Evolutionary conservation across 805 yeast species (phyloP).

Genomic region (Cyberlindnera galapagoensis): DNA sequence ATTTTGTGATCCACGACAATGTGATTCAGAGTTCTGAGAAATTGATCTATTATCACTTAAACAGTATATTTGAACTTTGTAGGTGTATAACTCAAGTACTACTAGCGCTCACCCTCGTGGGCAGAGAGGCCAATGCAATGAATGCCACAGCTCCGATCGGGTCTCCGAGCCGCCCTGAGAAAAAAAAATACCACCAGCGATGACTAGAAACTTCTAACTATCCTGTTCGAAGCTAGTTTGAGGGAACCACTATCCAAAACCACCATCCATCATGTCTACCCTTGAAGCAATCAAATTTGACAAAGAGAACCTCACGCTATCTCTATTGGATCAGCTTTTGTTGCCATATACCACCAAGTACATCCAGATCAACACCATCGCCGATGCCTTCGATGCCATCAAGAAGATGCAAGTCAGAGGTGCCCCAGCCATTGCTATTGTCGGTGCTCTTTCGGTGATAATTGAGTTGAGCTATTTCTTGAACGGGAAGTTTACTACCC

Average conservation of each 20-base stretch:
- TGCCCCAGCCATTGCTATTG: constrained; percentile 97
- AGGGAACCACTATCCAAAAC: neutral
- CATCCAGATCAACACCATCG: constrained; percentile 51
- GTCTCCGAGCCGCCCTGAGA: no score
- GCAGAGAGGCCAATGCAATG: no score
- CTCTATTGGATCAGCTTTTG: constrained; percentile 72
- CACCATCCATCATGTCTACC: constrained; percentile 24
- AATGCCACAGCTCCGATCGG: no score
- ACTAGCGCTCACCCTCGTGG: no score
- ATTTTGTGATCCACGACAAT: no score
- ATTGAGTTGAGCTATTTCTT: constrained; percentile 49
- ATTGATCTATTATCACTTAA: no score
- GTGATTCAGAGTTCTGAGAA: no score
- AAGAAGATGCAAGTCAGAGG: constrained; percentile 93
- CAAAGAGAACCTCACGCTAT: constrained; percentile 36
- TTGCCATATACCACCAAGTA: constrained; percentile 78
- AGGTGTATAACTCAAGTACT: no score
- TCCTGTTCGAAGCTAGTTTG: no score
- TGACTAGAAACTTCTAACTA: no score
- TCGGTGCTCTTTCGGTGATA: constrained; percentile 78
- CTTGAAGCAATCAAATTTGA: constrained; percentile 67
- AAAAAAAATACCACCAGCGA: no score
- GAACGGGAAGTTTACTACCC: constrained; percentile 22
- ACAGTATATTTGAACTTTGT: no score
- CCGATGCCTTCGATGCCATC: constrained; percentile 80